phyloP scores from a whole-genome alignment of 1,139 yeast species.

The Candida sojae region DNA sequence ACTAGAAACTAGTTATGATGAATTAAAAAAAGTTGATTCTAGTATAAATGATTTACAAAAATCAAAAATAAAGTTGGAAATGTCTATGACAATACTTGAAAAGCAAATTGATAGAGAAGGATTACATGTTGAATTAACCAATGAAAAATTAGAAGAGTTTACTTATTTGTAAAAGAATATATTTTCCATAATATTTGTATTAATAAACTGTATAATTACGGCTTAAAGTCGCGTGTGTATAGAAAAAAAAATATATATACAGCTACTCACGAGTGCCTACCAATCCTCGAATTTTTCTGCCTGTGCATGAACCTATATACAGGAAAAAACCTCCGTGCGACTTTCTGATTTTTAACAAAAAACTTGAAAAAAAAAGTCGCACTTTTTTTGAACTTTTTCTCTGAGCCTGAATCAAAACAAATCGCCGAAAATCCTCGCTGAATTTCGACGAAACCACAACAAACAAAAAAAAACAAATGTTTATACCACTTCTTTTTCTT shows the following conservation, averaged over 20 bases:
- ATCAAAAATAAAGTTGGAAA: slow-evolving; percentile 22
- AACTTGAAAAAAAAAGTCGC: no score
- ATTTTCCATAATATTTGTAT: neutral
- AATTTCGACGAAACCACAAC: no score
- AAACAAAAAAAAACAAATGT: no score
- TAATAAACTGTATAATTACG: neutral
- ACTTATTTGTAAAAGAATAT: slow-evolving; percentile 24
- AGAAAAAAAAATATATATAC: neutral
- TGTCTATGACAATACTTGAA: slow-evolving; percentile 26
- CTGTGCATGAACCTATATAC: no score
- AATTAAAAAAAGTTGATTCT: slow-evolving; percentile 23
- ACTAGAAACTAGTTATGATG: slow-evolving; percentile 22
- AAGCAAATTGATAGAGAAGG: slow-evolving; percentile 34
- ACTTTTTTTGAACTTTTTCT: no score
- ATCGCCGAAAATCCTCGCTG: no score
- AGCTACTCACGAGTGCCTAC: no score
- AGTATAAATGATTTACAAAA: slow-evolving; percentile 29
- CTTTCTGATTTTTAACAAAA: no score
- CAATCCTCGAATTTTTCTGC: no score
- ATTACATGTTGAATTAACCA: slow-evolving; percentile 37
- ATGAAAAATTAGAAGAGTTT: slow-evolving; percentile 46
- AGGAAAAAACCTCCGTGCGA: no score
- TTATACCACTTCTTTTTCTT: no score
- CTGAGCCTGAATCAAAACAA: no score
- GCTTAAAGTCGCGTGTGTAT: neutral